phyloP scores from a whole-genome alignment of 2,329 filamentous ascomycete species.

The Aciculosporium take region DNA sequence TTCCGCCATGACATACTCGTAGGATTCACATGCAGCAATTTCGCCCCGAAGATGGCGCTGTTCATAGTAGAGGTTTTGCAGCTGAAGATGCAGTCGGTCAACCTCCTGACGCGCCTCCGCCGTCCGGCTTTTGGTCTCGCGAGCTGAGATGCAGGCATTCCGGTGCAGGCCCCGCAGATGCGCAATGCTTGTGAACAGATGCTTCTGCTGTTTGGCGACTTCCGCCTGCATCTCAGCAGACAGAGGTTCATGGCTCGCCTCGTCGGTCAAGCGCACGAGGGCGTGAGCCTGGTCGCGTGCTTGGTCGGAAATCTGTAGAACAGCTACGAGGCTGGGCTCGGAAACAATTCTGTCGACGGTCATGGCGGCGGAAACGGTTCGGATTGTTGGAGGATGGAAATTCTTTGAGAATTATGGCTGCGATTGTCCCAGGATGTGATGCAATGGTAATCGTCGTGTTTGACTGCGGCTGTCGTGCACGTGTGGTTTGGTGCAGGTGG shows the following conservation, averaged over 20 bases:
- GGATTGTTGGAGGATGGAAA: not conserved
- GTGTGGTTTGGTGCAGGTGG: not conserved
- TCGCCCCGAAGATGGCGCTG: constrained; percentile 82
- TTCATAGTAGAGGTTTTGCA: constrained; percentile 95
- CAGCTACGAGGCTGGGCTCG: constrained; percentile 43
- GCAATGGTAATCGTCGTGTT: not conserved
- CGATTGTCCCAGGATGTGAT: not conserved
- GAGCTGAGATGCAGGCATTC: constrained; percentile 62
- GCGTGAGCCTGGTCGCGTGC: constrained; percentile 57
- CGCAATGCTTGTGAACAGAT: constrained; percentile 63
- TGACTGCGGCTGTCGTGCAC: not conserved
- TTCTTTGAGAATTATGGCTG: not conserved
- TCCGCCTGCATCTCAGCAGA: constrained; percentile 38
- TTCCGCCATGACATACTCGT: constrained; percentile 50
- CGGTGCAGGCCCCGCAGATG: constrained; percentile 74
- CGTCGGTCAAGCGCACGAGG: constrained; percentile 42
- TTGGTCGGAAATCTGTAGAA: constrained; percentile 58
- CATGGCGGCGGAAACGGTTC: constrained; percentile 14
- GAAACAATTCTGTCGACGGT: constrained; percentile 25
- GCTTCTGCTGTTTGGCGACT: constrained; percentile 63
- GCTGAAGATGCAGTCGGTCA: constrained; percentile 76
- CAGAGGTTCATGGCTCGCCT: constrained; percentile 27
- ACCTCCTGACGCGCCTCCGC: constrained; percentile 82
- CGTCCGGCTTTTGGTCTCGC: constrained; percentile 75
- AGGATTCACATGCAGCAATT: constrained; percentile 79